Conservation (phyloP, 257 asterid genomes). For the Solanum sparsipilum region DNA sequence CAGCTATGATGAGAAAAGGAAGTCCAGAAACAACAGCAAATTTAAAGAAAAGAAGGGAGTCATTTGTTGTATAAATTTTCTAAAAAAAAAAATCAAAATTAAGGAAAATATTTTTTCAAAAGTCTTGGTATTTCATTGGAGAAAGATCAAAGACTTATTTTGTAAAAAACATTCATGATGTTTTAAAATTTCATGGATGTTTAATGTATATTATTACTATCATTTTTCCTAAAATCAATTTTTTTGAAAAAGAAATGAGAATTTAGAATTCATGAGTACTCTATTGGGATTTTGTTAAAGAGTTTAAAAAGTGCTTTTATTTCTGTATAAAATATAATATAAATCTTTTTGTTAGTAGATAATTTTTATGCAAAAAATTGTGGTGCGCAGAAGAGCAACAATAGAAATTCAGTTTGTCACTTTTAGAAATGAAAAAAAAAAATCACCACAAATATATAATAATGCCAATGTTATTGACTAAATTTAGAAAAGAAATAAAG, state of each 20-base stretch:
- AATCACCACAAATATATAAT: not conserved
- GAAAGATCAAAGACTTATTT: not conserved
- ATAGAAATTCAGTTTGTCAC: not conserved
- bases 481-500: not conserved
- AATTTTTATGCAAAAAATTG: not conserved
- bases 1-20: slow-evolving; percentile 89
- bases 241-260: not conserved
- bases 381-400: not conserved
- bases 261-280: not conserved
- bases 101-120: not conserved
- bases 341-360: not conserved
- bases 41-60: slow-evolving; percentile 59
- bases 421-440: too few relatives aligned
- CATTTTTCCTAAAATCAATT: not conserved
- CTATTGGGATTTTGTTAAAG: not conserved
- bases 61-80: slow-evolving; percentile 13
- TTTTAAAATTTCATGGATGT: not conserved
- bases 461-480: not conserved
- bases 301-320: too few relatives aligned
- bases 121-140: not conserved
- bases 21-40: slow-evolving; percentile 50
- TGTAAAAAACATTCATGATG: not conserved
- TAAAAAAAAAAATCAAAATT: too few relatives aligned
- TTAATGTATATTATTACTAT: not conserved
- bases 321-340: not conserved